Conservation (phyloP, 441 rosid species). For the Syzygium malaccense region DNA sequence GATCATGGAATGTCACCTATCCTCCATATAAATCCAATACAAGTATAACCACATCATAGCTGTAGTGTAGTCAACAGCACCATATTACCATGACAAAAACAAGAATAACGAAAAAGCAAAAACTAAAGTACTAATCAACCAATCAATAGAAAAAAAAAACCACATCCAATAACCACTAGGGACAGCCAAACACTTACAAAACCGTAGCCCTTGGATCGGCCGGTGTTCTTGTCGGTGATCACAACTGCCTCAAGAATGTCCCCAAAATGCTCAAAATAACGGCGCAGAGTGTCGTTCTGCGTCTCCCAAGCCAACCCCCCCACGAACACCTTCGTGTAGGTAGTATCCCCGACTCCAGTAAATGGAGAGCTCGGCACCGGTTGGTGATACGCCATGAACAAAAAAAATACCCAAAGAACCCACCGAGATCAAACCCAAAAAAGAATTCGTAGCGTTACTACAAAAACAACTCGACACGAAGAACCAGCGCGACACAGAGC, state of each 20-base stretch:
- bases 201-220: conserved; percentile 73
- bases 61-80: conserved; percentile 1
- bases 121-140: background rate
- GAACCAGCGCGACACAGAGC: background rate
- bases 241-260: conserved; percentile 69
- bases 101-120: background rate
- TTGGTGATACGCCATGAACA: conserved; percentile 1
- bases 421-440: background rate
- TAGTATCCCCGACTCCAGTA: conserved; percentile 32
- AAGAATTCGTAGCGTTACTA: background rate
- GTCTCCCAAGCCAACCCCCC: conserved; percentile 83
- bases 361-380: background rate
- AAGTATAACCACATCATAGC: conserved; percentile 14
- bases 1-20: conserved; percentile 39
- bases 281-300: conserved; percentile 37
- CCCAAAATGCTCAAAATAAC: conserved; percentile 57
- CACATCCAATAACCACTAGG: background rate
- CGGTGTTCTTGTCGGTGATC: conserved; percentile 50
- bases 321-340: conserved; percentile 60
- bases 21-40: conserved; percentile 7
- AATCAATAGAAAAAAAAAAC: background rate
- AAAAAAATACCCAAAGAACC: background rate
- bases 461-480: background rate
- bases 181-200: conserved; percentile 31
- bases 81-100: background rate